Conservation (phyloP, 2,329 filamentous ascomycete species). For the Purpureocillium takamizusanense region DNA sequence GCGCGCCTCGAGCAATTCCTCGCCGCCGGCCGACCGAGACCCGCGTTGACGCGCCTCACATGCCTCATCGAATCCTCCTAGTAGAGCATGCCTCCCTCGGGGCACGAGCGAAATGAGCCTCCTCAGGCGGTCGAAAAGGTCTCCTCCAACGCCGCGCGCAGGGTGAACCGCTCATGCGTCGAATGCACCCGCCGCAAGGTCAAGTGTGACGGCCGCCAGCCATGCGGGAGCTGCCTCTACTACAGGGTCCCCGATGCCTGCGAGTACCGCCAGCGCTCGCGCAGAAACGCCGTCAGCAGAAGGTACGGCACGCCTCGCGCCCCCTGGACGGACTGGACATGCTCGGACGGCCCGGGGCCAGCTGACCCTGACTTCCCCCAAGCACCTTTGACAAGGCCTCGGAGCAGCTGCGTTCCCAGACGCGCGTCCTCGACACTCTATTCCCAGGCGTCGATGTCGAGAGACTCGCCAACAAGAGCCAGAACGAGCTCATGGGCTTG, state of each 20-base stretch:
- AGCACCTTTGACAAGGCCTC: conserved; percentile 16
- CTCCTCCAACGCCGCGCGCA: background rate
- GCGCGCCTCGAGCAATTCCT: too few species aligned
- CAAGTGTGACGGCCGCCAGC: conserved; percentile 31
- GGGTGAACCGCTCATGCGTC: conserved; percentile 16
- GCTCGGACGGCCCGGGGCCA: background rate
- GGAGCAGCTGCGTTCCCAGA: conserved; percentile 13
- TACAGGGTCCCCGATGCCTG: conserved; percentile 16
- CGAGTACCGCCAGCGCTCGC: conserved; percentile 19
- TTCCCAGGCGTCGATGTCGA: conserved; percentile 11
- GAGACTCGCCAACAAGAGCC: conserved; percentile 12
- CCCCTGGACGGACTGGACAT: conserved; percentile 3
- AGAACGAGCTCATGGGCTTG: conserved; percentile 11
- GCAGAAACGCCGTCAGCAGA: conserved; percentile 19
- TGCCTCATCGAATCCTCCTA: too few species aligned
- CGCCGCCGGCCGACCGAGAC: too few species aligned
- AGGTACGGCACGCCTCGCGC: conserved; percentile 10
- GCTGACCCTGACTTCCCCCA: conserved; percentile 3
- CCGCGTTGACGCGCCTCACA: background rate
- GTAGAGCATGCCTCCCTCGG: background rate
- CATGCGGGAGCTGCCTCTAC: conserved; percentile 27
- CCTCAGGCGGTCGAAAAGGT: background rate
- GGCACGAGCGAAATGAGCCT: background rate
- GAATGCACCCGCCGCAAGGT: conserved; percentile 19
- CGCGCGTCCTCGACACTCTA: conserved; percentile 12